Evolutionary conservation across 2,329 filamentous ascomycete species (phyloP), one percentile per base, ranked within the genome.

Genomic region (Endocalyx cinctus): DNA sequence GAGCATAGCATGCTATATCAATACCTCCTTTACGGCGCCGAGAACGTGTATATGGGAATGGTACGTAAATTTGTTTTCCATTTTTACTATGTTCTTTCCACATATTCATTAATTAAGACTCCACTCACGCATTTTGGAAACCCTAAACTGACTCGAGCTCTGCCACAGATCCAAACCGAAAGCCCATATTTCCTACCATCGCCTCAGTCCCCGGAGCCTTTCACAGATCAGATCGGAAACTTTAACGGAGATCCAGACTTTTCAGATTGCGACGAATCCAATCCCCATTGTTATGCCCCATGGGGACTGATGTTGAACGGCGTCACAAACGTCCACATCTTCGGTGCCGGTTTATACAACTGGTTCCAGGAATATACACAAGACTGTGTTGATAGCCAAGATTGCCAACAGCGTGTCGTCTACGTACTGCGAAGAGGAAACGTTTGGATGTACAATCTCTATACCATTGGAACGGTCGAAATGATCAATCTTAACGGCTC

Each of bases 131-230:
- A n/a, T n/a, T n/a, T n/a, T n/a, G n/a, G n/a, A n/a, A n/a, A n/a
- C n/a, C n/a, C n/a, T n/a, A n/a, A n/a, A n/a, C n/a, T n/a, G n/a
- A n/a, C n/a, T n/a, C n/a, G n/a, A 84, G 7, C 27, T 49, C 8
- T 82, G 76, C 55, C 69, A 13, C 58, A 77, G 22, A 77, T 84
- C 35, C 82, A 85, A 50, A 76, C 75, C 1, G 81, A 85, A 52
- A 83, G 79, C 3, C 75, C 79, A 17, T 75, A 71, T 60, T 79
- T 72, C 62, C 75, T 82, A 55, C 63, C 72, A 42, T 78, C 79
- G 52, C 77, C 79, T 15, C 64, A 72, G 50, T 63, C 77, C 4
- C 57, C 71, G 13, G 60, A 64, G 3, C 72, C 69, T 23, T 78
- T 73, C 54, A n/a, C n/a, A n/a, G n/a, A n/a, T n/a, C 59, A 23